phyloP scores from a whole-genome alignment of 202 grass and related monocot species.

The Digitaria exilis region DNA sequence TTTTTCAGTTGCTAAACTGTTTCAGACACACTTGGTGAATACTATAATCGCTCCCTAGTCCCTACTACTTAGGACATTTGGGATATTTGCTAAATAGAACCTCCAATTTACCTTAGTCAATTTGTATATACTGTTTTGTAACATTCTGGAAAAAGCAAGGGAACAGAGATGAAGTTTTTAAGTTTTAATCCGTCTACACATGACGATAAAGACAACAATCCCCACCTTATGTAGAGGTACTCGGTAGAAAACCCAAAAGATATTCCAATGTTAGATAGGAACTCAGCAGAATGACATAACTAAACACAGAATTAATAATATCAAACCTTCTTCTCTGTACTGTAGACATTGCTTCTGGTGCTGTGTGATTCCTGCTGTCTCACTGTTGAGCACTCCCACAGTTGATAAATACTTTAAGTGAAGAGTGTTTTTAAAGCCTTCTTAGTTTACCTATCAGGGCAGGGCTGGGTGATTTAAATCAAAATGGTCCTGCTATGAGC shows the following conservation, averaged over 20 bases:
- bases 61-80: not conserved
- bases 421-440: not conserved
- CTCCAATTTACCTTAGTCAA: not conserved
- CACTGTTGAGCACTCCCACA: not conserved
- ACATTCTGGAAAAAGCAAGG: not conserved
- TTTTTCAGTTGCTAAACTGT: not conserved
- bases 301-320: not conserved
- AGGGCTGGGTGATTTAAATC: not conserved
- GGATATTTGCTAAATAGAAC: not conserved
- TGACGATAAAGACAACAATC: not conserved
- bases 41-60: no score
- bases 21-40: not conserved
- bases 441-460: not conserved
- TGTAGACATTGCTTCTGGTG: not conserved
- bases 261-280: not conserved
- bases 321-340: not conserved
- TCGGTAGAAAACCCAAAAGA: not conserved
- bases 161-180: not conserved
- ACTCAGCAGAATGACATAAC: not conserved
- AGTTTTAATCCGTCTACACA: not conserved
- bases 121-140: not conserved
- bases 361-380: not conserved
- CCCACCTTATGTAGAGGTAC: not conserved
- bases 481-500: not conserved
- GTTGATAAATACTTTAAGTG: not conserved